Evolutionary conservation across 2,329 filamentous ascomycete genomes (phyloP).

Genomic region (Aspergillus aculeatinus): DNA sequence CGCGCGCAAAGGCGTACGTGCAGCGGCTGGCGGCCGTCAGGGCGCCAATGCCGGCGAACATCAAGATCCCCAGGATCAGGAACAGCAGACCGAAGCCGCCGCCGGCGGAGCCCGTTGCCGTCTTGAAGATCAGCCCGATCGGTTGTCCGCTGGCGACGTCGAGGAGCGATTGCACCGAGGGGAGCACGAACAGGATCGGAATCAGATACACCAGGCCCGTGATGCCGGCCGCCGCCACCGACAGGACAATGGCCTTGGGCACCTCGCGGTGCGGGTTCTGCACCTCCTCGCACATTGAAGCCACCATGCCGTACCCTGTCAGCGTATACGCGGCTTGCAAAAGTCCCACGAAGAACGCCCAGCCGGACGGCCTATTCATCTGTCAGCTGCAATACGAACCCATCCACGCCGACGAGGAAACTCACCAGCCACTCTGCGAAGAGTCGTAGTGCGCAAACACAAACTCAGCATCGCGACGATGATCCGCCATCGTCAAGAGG

Average conservation of each 20-base stretch:
- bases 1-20: slow-evolving; percentile 73
- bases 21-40: slow-evolving; percentile 72
- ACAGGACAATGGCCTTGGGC: slow-evolving; percentile 68
- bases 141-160: slow-evolving; percentile 70
- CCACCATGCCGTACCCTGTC: slow-evolving; percentile 67
- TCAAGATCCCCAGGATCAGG: slow-evolving; percentile 71
- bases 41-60: slow-evolving; percentile 74
- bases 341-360: slow-evolving; percentile 71
- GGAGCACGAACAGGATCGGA: slow-evolving; percentile 73
- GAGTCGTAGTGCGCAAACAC: slow-evolving; percentile 70
- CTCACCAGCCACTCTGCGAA: slow-evolving; percentile 61
- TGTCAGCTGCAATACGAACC: slow-evolving; percentile 2
- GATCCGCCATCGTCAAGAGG: slow-evolving; percentile 60
- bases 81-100: slow-evolving; percentile 76
- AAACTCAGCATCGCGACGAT: slow-evolving; percentile 59
- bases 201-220: slow-evolving; percentile 69
- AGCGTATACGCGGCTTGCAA: slow-evolving; percentile 58
- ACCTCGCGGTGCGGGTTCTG: slow-evolving; percentile 68
- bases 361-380: slow-evolving; percentile 56
- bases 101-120: slow-evolving; percentile 67
- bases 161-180: slow-evolving; percentile 64
- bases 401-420: background rate
- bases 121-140: slow-evolving; percentile 73
- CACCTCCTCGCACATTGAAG: slow-evolving; percentile 71
- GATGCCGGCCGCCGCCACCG: slow-evolving; percentile 64